phyloP scores from a whole-genome alignment of 345 rosid genomes.

The Camelina neglecta region DNA sequence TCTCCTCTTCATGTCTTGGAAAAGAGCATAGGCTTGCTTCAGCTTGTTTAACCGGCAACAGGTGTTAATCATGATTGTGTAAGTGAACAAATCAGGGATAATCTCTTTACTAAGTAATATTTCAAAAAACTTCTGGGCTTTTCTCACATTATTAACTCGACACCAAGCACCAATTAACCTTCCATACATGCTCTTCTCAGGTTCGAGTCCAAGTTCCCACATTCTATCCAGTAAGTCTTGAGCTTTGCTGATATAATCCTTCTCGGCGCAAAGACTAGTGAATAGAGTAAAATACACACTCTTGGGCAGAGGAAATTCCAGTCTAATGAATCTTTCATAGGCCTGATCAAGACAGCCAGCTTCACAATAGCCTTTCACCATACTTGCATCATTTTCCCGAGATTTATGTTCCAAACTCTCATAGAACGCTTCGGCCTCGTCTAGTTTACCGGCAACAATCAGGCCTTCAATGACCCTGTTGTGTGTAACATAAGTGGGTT shows the following conservation, averaged over 20 bases:
- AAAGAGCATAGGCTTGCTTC: constrained; percentile 51
- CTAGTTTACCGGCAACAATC: constrained; percentile 60
- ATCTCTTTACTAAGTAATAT: constrained; percentile 43
- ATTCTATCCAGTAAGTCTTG: constrained; percentile 49
- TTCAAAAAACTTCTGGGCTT: constrained; percentile 50
- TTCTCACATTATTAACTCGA: constrained; percentile 51
- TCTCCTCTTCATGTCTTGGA: constrained; percentile 58
- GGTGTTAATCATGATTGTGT: constrained; percentile 65
- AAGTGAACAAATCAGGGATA: constrained; percentile 57
- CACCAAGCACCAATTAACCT: constrained; percentile 59
- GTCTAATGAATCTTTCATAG: constrained; percentile 47
- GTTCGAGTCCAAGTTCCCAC: constrained; percentile 50
- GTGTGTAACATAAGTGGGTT: constrained; percentile 56
- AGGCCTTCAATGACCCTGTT: constrained; percentile 71
- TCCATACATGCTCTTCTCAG: constrained; percentile 51
- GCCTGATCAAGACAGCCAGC: constrained; percentile 54
- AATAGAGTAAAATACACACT: constrained; percentile 59
- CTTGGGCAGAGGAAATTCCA: constrained; percentile 49
- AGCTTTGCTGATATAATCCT: constrained; percentile 51
- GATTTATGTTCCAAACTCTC: constrained; percentile 45
- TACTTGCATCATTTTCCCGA: constrained; percentile 48
- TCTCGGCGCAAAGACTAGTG: constrained; percentile 47
- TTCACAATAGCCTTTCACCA: constrained; percentile 62
- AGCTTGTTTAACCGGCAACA: constrained; percentile 53
- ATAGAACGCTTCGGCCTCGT: constrained; percentile 63